Evolutionary conservation across 2,329 filamentous ascomycete genomes (phyloP), one percentile per base, ranked within the genome.

Genomic region (Trichoderma atrobrunneum): DNA sequence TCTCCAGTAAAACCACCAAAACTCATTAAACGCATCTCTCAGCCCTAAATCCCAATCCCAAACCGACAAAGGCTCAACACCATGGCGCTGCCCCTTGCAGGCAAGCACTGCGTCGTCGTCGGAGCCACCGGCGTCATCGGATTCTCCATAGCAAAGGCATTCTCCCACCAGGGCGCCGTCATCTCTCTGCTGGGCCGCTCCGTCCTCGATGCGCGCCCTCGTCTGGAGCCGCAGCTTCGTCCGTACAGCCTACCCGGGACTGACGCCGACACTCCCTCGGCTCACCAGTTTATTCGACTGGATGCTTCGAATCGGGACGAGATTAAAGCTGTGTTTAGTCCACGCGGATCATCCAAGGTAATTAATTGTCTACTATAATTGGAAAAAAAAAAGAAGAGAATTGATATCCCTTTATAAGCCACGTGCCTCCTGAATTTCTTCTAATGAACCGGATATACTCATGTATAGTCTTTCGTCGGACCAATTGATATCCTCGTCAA

Each of bases 61-160:
- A 57, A 34, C 21, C 43, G 2, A 34, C 28, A 5, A 7, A 18
- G 16, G 30, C 30, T 16, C 30, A 43, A 66, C 24, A 30, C 48
- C 36, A 78, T 80, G 76, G 72, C 78, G 28, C 77, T 81, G 74
- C 76, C 79, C 65, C 80, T 89, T 70, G 77, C 77, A 56, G 85
- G 85, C 71, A 87, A 87, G 74, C 85, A 83, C 72, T 87, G 84
- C 79, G 84, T 92, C 78, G 85, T 94, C 66, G 92, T 92, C 3
- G 92, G 92, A 62, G 92, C 87, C 24, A 91, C 90, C 57, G 89
- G 91, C 24, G 89, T 90, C 68, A 93, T 94, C 75, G 92, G 92
- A 59, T 84, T 86, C 56, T 88, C 89, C 66, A 91, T 94, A 70
- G 91, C 92, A 11, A 80, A 83, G 48, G 85, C 87, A n/a, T 92